Evolutionary conservation across 2,329 filamentous ascomycete genomes (phyloP), one percentile per base, ranked within the genome.

Genomic region (Orbilia javanica): DNA sequence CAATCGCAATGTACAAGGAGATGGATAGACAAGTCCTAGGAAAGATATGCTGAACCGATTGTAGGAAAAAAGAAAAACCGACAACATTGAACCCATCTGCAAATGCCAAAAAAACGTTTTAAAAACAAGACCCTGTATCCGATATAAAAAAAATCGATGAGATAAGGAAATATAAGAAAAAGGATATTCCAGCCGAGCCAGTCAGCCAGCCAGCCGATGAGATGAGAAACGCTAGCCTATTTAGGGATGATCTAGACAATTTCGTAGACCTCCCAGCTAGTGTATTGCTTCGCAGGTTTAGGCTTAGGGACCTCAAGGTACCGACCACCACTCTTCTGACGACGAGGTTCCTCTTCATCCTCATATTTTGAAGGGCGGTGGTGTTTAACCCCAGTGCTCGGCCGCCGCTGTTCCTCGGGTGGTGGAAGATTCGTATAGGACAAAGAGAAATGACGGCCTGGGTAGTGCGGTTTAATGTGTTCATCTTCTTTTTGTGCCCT

Each of bases 221-320:
- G 55, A 48, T 53, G 42, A 52, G 62, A 18, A 66, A 57, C 22
- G 42, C 39, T 67, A 71, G 29, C 18, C 31, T 53, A 52, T 75
- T 53, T 46, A 50, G n/a, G 31, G 20, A 42, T 15, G 29, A 55
- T 72, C 62, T 78, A 78, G 10, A 72, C 74, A 20, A 78, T 72
- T 57, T 78, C 74, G 34, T 78, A 78, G 29, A 78, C 67, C 48
- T 78, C 74, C 74, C 74, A 78, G 52, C 62, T 67, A 42, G 74
- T 72, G 55, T 78, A 78, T 29, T 78, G 74, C 53, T 78, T 78
- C 7, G 52, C 55, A 22, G 66, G 66, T 39, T 69, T 69, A 20
- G 65, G 31, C 20, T 78, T 66, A n/a, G 74, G 74, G 44, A 78
- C 63, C 27, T 78, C 74, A 10, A 78, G 34, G 44, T 67, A 78